Conservation (phyloP, 1,284 basidiomycete genomes). For the Volvariella volvacea region DNA sequence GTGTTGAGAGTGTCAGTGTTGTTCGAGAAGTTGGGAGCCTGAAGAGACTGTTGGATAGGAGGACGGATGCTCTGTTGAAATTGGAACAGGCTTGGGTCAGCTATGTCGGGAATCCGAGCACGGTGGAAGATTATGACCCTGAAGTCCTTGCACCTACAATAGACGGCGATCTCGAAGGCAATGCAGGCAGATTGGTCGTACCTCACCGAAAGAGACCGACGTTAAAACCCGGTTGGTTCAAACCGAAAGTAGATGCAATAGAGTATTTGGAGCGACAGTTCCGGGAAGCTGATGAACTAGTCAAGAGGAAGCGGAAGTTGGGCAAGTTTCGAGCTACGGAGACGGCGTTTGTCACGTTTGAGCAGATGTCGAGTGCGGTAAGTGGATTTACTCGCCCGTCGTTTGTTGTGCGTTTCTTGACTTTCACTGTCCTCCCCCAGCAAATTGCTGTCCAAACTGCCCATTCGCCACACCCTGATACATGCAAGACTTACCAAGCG, state of each 20-base stretch:
- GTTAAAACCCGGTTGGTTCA: constrained; percentile 61
- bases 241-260: constrained; percentile 74
- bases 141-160: constrained; percentile 45
- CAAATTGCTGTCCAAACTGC: constrained; percentile 90
- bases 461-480: constrained; percentile 64
- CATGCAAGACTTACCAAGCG: constrained; percentile 68
- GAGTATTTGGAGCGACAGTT: constrained; percentile 80
- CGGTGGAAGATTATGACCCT: constrained; percentile 66
- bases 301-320: constrained; percentile 55
- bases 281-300: constrained; percentile 71
- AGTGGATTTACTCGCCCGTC: constrained; percentile 22
- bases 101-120: constrained; percentile 91
- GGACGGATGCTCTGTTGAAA: constrained; percentile 72
- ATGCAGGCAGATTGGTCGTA: constrained; percentile 50
- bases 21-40: constrained; percentile 79
- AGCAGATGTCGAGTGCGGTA: constrained; percentile 88
- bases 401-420: background rate
- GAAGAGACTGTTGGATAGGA: constrained; percentile 64
- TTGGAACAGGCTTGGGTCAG: constrained; percentile 84
- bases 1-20: constrained; percentile 87
- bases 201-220: constrained; percentile 70
- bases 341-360: constrained; percentile 94
- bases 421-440: constrained; percentile 26
- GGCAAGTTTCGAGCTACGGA: constrained; percentile 77
- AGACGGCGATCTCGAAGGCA: constrained; percentile 49